Evolutionary conservation across 2,329 filamentous ascomycete genomes (phyloP).

Genomic region (Diaporthe citri): DNA sequence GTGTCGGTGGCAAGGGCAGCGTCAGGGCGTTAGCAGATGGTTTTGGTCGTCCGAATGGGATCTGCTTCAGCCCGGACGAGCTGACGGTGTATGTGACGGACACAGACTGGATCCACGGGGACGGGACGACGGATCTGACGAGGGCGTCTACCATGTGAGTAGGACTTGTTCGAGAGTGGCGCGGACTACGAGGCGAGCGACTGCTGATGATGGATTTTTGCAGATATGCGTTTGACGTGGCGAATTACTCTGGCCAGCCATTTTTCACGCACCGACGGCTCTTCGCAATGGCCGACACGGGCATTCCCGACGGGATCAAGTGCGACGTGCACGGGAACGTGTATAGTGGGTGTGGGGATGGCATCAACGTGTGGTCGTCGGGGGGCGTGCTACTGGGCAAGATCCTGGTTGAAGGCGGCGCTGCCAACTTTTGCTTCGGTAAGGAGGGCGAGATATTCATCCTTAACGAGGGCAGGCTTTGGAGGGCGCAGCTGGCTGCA

Average conservation of each 20-base stretch:
- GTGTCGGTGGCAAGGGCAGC: constrained; percentile 40
- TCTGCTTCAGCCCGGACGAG: constrained; percentile 60
- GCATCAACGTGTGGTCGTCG: constrained; percentile 61
- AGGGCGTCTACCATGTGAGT: constrained; percentile 47
- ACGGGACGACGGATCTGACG: constrained; percentile 48
- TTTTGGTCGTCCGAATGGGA: constrained; percentile 60
- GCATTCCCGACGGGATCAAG: constrained; percentile 62
- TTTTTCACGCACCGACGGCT: constrained; percentile 62
- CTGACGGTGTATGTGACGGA: constrained; percentile 60
- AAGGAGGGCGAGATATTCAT: constrained; percentile 58
- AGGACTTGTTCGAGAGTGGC: rapidly evolving
- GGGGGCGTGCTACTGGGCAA: constrained; percentile 60
- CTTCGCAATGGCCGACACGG: constrained; percentile 62
- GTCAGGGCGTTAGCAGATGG: constrained; percentile 61
- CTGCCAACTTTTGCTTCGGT: constrained; percentile 63
- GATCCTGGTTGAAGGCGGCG: constrained; percentile 56
- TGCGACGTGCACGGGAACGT: constrained; percentile 61
- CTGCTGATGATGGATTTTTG: background rate
- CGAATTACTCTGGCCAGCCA: constrained; percentile 46
- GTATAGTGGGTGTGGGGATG: constrained; percentile 62
- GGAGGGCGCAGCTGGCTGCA: constrained; percentile 51
- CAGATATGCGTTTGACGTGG: constrained; percentile 54
- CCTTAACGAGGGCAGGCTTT: constrained; percentile 60
- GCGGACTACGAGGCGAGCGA: no score
- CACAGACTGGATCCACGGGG: constrained; percentile 51